Conservation (phyloP, 306 rosid genomes). For the Pueraria montana region DNA sequence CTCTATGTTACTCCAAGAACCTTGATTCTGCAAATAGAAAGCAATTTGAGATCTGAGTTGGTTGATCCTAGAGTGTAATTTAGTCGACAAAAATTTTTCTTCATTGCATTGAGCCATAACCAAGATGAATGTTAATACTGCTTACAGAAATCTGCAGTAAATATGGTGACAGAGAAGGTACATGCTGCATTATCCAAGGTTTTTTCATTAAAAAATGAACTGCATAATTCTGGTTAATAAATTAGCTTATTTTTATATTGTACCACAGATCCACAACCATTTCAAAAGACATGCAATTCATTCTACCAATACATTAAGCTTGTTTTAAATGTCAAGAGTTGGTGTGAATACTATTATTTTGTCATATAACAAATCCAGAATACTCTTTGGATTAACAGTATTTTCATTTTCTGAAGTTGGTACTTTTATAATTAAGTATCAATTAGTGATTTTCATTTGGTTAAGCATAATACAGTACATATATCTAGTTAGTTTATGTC, state of each 20-base stretch:
- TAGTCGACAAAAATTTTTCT: constrained; percentile 4
- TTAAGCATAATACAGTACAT: neutral
- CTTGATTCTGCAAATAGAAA: constrained; percentile 5
- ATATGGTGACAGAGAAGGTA: neutral
- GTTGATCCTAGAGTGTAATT: neutral
- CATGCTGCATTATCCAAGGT: neutral
- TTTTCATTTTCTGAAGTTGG: neutral
- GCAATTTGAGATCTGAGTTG: constrained; percentile 2
- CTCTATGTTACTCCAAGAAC: neutral
- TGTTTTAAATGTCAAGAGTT: no score
- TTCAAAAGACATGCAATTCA: no score
- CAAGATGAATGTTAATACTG: no score
- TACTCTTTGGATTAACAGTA: neutral
- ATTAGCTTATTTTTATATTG: no score
- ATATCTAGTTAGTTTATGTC: no score
- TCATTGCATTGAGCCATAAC: neutral
- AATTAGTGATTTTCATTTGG: neutral
- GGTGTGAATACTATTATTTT: neutral
- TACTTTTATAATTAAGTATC: neutral
- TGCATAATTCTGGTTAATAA: neutral
- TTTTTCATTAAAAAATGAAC: neutral
- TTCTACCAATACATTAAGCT: no score
- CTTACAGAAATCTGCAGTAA: no score
- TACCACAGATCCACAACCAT: no score
- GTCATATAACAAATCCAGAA: neutral